A percentile compares a stretch with the other conserved stretches of the same genome.
Conservation (phyloP, 2,329 filamentous ascomycete species). For the Chrysoporthe austroafricana region DNA sequence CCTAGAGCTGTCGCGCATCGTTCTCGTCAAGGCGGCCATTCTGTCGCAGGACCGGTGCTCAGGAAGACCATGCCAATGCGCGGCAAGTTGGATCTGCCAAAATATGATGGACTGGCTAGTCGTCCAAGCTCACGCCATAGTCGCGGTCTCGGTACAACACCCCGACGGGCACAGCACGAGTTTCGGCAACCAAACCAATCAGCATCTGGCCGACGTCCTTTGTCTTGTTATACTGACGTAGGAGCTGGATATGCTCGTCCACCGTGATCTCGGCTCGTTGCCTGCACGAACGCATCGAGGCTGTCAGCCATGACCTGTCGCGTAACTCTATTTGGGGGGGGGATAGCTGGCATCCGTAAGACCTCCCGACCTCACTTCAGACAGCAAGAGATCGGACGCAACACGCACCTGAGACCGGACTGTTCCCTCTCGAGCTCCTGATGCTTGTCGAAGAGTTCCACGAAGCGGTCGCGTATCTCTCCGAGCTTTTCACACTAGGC, state of each 20-base stretch:
- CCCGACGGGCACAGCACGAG: constrained; percentile 38
- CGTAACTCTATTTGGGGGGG: background rate
- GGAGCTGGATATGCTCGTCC: constrained; percentile 34
- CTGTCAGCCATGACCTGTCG: background rate
- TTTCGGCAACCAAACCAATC: constrained; percentile 44
- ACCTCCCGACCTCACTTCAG: background rate
- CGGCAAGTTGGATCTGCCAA: background rate
- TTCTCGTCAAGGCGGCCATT: too few relatives aligned
- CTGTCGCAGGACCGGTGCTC: too few relatives aligned
- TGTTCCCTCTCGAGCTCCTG: constrained; percentile 12
- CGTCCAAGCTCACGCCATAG: constrained; percentile 38
- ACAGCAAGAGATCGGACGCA: background rate
- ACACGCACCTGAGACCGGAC: constrained; percentile 12
- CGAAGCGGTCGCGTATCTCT: constrained; percentile 6
- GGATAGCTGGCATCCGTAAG: too few relatives aligned
- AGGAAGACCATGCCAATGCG: background rate
- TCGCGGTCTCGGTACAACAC: constrained; percentile 37
- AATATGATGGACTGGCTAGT: constrained; percentile 22
- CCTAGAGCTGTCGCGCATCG: too few relatives aligned
- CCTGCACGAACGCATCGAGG: constrained; percentile 7
- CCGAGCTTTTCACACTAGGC: constrained; percentile 15
- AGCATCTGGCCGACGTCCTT: constrained; percentile 45
- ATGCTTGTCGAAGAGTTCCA: background rate
- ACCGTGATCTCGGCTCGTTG: constrained; percentile 32
- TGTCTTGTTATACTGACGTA: constrained; percentile 44